A percentile compares a stretch with the other conserved stretches of the same genome.
Evolutionary conservation across 1,139 yeast genomes (phyloP).

Genomic region (Saccharomyces uvarum): DNA sequence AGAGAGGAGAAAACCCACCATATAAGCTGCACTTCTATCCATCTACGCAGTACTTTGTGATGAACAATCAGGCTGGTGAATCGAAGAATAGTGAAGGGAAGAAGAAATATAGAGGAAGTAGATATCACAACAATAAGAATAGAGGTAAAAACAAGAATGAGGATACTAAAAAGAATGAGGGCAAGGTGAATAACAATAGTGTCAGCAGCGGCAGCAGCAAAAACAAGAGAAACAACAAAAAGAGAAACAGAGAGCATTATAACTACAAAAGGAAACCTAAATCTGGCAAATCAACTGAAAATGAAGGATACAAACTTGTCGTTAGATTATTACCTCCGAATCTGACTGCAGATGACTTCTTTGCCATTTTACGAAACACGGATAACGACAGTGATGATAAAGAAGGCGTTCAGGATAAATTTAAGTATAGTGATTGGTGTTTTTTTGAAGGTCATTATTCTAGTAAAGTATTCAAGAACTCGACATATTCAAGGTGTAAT

Average conservation of each 20-base stretch:
- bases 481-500: slow-evolving; percentile 29
- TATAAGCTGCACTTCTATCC: not conserved
- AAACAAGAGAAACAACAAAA: slow-evolving; percentile 3
- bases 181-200: not conserved
- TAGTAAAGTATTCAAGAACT: slow-evolving; percentile 24
- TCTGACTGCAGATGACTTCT: slow-evolving; percentile 22
- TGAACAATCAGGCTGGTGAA: not conserved
- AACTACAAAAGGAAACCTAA: slow-evolving; percentile 10
- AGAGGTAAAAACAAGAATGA: not conserved
- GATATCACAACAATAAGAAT: not conserved
- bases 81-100: not conserved
- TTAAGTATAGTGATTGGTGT: slow-evolving; percentile 18
- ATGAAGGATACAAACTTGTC: slow-evolving; percentile 21
- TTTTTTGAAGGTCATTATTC: slow-evolving; percentile 26
- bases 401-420: slow-evolving; percentile 8
- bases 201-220: not conserved
- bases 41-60: not conserved
- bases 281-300: slow-evolving; percentile 8
- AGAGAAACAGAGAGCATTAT: slow-evolving; percentile 4
- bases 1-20: not conserved
- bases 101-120: not conserved
- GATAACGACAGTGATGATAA: slow-evolving; percentile 11
- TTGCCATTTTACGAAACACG: not conserved
- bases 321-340: slow-evolving; percentile 30
- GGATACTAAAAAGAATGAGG: not conserved